These are phyloP conservation scores for Linderina pennispora DNA, from an alignment of 192 early-diverging fungal genomes.

Conservation along the genomic window DNA sequence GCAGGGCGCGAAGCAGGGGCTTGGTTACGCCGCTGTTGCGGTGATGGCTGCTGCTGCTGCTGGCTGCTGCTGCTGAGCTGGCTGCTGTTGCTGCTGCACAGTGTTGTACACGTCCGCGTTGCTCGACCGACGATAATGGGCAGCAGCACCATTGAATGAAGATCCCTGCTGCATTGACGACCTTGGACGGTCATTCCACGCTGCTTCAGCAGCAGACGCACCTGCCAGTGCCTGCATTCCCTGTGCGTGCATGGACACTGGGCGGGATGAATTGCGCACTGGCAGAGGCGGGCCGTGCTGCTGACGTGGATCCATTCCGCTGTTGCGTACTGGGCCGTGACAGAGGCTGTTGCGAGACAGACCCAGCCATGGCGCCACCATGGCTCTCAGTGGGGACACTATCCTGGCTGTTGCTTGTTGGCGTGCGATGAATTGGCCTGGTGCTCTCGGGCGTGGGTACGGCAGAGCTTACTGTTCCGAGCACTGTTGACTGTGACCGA, in stretches of 20 bases:
- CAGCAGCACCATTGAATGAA: conserved; percentile 4
- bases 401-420: too few relatives aligned
- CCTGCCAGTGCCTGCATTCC: too few relatives aligned
- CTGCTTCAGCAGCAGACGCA: conserved; percentile 10
- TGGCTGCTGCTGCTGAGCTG: conserved; percentile 2
- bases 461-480: too few relatives aligned
- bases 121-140: conserved; percentile 30
- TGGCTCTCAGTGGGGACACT: too few relatives aligned
- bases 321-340: too few relatives aligned
- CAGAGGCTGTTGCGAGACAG: too few relatives aligned
- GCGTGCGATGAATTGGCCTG: too few relatives aligned
- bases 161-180: conserved; percentile 36
- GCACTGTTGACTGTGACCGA: too few relatives aligned
- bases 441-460: too few relatives aligned
- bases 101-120: conserved; percentile 40
- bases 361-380: too few relatives aligned
- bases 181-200: conserved; percentile 26
- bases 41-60: conserved; percentile 7
- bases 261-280: too few relatives aligned
- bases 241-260: too few relatives aligned
- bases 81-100: conserved; percentile 1
- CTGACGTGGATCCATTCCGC: not conserved
- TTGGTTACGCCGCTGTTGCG: conserved; percentile 22
- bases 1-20: conserved; percentile 4
- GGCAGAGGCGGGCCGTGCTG: conserved; percentile 5